Evolutionary conservation across 148 eudicot genomes (phyloP), one percentile per base, ranked within the genome.

Genomic region (Gaultheria prostrata): DNA sequence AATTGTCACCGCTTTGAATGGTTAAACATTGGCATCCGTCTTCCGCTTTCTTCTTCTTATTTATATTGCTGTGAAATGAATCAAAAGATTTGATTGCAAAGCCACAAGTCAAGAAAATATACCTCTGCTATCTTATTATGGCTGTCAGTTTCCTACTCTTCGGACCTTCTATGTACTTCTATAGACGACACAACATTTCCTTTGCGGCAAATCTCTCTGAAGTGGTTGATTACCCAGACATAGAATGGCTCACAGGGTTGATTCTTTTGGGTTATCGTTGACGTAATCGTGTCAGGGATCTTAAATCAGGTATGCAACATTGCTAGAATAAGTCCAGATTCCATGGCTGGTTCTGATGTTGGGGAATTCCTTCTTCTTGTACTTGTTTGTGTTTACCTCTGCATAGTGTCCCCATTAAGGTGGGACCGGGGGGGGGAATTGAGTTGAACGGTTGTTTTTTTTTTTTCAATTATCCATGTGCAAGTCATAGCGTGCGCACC

Each of bases 111-210:
- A 21, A 72, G 76, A 72, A 72, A 72, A 72, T 15, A n/a, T 72
- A 72, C 46, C 15, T 72, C 15, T 33, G 17, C 46, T 72, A 39
- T 35, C 76, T 43, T 72, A 35, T 17, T 33, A 72, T 28, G 76
- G 76, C 76, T 72, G 76, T 72, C 43, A 17, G 76, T 72, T 72
- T 72, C 76, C 76, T 35, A 35, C 76, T 1, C 5, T 71, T 71
- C 9, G 48, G 20, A 67, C 72, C 39, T 28, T 28, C 72, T 67
- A 67, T 28, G 35, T 12, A 12, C 35, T 1, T 15, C 35, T 4
- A 28, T 67, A 30, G 13, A 67, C 13, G 35, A 67, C 15, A 26
- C 33, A 70, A 30, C 17, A 0, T 14, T 70, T 70, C 75, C 75
- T 15, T 33, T 7, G 48, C 24, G 4, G 76, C 9, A 71, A 17